A percentile compares a stretch with the other conserved stretches of the same genome.
phyloP scores from a whole-genome alignment of 148 eudicot genomes.

The Rhododendron ovatum region DNA sequence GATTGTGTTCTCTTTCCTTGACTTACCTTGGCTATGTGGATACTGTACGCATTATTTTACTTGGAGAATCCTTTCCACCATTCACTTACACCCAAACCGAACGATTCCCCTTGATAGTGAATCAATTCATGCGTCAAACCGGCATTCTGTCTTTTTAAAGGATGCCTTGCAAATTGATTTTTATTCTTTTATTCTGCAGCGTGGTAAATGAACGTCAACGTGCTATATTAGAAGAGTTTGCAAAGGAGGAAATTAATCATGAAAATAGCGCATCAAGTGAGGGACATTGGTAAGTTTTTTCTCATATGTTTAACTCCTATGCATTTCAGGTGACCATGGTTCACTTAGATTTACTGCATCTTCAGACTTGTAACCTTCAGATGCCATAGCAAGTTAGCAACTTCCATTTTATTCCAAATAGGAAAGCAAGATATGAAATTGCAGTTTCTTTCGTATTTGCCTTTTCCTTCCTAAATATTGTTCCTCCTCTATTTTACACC shows the following conservation, averaged over 20 bases:
- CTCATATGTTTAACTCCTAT: not conserved
- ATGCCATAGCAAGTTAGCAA: not conserved
- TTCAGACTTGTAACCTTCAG: not conserved
- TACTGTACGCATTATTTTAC: not conserved
- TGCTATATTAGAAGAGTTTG: conserved; percentile 86
- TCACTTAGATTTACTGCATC: not conserved
- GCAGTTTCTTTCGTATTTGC: not conserved
- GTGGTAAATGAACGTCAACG: conserved; percentile 80
- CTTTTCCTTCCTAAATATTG: not conserved
- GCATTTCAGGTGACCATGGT: not conserved
- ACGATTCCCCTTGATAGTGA: not conserved
- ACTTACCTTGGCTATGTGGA: not conserved
- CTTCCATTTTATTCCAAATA: not conserved
- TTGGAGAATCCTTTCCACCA: not conserved
- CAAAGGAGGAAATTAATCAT: conserved; percentile 60
- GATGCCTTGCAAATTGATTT: not conserved
- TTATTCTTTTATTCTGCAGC: conserved; percentile 29
- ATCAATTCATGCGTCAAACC: not conserved
- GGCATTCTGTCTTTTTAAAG: not conserved
- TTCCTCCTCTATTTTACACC: not conserved
- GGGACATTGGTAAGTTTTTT: conserved; percentile 57
- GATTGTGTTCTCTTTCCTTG: not conserved
- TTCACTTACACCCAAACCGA: not conserved
- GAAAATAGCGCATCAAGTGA: conserved; percentile 42
- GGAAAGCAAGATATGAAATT: not conserved